Base-by-base conservation (phyloP, 768 basidiomycete genomes). In the Serendipita vermifera region DNA sequence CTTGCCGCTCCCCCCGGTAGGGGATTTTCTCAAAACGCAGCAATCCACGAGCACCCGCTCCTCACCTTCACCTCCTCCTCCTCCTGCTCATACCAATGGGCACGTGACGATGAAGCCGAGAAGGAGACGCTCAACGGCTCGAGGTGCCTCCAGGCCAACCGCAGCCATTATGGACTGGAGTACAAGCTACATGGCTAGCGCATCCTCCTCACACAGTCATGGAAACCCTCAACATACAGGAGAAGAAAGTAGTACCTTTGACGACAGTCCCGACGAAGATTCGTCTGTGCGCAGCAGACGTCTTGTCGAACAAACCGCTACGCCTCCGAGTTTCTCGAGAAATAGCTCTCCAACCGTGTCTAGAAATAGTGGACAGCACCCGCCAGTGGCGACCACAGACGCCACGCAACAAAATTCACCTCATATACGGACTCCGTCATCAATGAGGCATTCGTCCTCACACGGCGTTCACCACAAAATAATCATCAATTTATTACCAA, bases 111-210 rank as follows among this genome's bases (percentile, higher is more conserved):
- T 51, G 46, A 51, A 29, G 22, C 24, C 22, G 27, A 20, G 55
- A 46, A 55, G 41, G 38, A 38, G 56, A 56, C 29, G 58, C 43
- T 48, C 55, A 27, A 51, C 54, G 38, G 57, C n/a, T 17, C 57
- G 57, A 27, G 58, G 40, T 33, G 36, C 53, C 43, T 54, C 55
- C 32, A 48, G 38, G 51, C 54, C 41, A 33, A 41, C 36, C 41
- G 20, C 17, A 17, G 29, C 40, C 40, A 68, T 68, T 58, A 64
- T 80, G 61, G 87, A 82, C 61, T 80, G 87, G 81, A 90, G 85
- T 64, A 88, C 87, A 11, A 89, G 87, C 61, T 90, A 90, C 69
- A 83, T 87, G 58, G 87, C 82, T 27, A 87, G 87, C 46, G 62
- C 62, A 40, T 86, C 86, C 32, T 88, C 86, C 57, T 65, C 58